Conservation (phyloP, 23 red algal genomes). For the Chondrus crispus region DNA sequence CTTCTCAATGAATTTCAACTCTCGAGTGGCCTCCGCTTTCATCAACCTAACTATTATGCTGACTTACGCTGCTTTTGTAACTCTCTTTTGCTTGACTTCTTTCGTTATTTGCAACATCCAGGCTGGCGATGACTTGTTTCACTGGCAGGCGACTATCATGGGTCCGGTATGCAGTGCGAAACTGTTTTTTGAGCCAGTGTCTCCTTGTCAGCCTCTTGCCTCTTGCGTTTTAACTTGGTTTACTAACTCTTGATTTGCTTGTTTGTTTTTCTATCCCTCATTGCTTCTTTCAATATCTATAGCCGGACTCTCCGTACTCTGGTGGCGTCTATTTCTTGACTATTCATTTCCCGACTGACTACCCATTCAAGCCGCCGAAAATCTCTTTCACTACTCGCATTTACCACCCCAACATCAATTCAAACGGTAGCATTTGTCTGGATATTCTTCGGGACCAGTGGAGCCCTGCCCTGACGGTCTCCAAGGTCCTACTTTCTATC, state of each 20-base stretch:
- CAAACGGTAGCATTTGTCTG: conserved; percentile 95
- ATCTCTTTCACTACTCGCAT: conserved; percentile 96
- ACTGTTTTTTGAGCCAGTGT: not conserved
- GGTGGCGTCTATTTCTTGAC: conserved; percentile 97
- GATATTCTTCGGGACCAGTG: conserved; percentile 99
- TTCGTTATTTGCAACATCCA: not conserved
- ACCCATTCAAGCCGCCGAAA: conserved; percentile 99
- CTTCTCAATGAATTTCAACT: too few species aligned
- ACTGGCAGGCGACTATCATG: conserved; percentile 99
- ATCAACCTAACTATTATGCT: too few species aligned
- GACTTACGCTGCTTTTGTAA: too few species aligned
- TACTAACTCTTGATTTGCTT: not conserved
- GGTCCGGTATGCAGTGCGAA: conserved; percentile 74
- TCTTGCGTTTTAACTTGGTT: not conserved
- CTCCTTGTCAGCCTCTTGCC: too few species aligned
- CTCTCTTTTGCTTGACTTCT: not conserved
- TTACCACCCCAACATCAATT: conserved; percentile 99
- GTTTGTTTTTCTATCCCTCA: conserved; percentile 13
- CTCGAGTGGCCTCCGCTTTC: too few species aligned
- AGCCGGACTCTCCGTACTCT: conserved; percentile 96
- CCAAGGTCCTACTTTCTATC: conserved; percentile 97
- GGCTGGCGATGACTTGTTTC: conserved; percentile 94
- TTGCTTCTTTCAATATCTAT: not conserved
- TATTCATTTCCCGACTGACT: conserved; percentile 99
- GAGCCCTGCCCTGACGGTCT: conserved; percentile 94